Conservation (phyloP, 1,284 basidiomycete species). For the Cryptococcus sp. region DNA sequence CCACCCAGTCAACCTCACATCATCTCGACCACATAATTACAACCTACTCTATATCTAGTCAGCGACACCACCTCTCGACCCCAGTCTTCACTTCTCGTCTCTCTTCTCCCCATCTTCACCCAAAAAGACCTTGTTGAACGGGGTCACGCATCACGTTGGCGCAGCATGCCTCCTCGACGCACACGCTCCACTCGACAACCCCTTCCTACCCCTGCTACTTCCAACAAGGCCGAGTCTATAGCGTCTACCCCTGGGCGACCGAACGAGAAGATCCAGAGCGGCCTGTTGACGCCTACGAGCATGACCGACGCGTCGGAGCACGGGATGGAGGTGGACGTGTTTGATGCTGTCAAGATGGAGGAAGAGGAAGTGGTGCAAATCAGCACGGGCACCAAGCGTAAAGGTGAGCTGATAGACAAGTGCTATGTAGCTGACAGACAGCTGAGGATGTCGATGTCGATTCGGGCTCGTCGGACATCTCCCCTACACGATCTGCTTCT, state of each 20-base stretch:
- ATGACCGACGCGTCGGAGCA: conserved; percentile 11
- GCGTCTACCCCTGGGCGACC: conserved; percentile 7
- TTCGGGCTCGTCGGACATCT: too few relatives aligned
- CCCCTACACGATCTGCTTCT: too few relatives aligned
- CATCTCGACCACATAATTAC: too few relatives aligned
- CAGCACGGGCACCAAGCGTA: conserved; percentile 12
- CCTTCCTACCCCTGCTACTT: conserved; percentile 28
- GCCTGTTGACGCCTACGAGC: conserved; percentile 15
- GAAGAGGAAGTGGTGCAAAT: background rate
- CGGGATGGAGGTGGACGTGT: background rate
- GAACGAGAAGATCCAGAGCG: conserved; percentile 1
- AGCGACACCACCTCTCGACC: too few relatives aligned
- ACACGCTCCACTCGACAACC: conserved; percentile 17
- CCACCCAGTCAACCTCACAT: too few relatives aligned
- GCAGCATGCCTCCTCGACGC: conserved; percentile 12
- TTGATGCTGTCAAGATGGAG: conserved; percentile 3
- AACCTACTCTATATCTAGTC: too few relatives aligned
- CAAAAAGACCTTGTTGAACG: too few relatives aligned
- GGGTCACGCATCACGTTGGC: too few relatives aligned
- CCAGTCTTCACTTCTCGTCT: too few relatives aligned
- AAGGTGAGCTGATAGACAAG: conserved; percentile 17
- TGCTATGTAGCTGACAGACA: background rate
- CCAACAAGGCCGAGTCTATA: conserved; percentile 3
- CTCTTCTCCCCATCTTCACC: too few relatives aligned
- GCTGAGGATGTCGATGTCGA: too few relatives aligned